Percentiles rank a stretch among this genome's conserved stretches.
These are phyloP conservation scores for Cryptococcus hybrid DNA, from an alignment of 1,284 basidiomycete species.

Conservation along the genomic window DNA sequence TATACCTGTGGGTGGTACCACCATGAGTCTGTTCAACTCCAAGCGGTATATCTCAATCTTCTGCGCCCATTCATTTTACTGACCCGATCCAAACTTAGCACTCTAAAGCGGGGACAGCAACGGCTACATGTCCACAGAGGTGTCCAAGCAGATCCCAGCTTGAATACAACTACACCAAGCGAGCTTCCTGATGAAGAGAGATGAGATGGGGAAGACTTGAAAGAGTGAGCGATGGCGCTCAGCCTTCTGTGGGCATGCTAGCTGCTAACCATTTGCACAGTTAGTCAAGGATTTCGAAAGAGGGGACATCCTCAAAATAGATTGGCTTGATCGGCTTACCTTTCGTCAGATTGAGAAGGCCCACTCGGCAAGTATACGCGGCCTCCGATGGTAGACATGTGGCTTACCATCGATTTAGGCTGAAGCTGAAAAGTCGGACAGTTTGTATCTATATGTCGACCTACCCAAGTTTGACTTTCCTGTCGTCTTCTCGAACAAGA, in stretches of 20 bases:
- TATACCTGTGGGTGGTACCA: conserved; percentile 85
- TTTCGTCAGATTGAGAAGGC: conserved; percentile 93
- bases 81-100: conserved; percentile 56
- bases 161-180: conserved; percentile 79
- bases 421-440: conserved; percentile 82
- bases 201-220: conserved; percentile 95
- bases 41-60: conserved; percentile 64
- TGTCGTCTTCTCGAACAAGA: conserved; percentile 84
- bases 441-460: conserved; percentile 91
- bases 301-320: conserved; percentile 87
- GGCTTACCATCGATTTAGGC: conserved; percentile 54
- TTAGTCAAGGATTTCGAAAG: conserved; percentile 95
- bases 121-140: conserved; percentile 79
- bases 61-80: conserved; percentile 2
- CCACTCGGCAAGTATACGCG: conserved; percentile 64
- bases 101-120: conserved; percentile 86
- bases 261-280: conserved; percentile 49
- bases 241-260: background rate
- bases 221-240: conserved; percentile 58
- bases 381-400: background rate
- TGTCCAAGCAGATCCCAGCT: conserved; percentile 77
- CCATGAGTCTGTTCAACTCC: conserved; percentile 84
- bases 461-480: conserved; percentile 97
- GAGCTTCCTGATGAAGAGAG: conserved; percentile 63
- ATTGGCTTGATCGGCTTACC: conserved; percentile 92